Conservation (phyloP, 2,329 filamentous ascomycete genomes). For the Biscogniauxia mediterranea region DNA sequence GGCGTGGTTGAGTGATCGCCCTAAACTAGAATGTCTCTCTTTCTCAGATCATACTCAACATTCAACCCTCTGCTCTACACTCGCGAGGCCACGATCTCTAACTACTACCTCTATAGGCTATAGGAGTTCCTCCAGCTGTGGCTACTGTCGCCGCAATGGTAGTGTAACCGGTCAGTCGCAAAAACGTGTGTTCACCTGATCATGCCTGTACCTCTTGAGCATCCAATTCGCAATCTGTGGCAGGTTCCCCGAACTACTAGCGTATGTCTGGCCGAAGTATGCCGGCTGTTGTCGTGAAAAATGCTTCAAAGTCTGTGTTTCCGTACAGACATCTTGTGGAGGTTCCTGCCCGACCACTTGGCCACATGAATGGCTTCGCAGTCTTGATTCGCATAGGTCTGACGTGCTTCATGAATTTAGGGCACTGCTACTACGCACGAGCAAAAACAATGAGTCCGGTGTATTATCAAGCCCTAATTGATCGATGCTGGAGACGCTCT, state of each 20-base stretch:
- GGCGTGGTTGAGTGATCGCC: constrained; percentile 17
- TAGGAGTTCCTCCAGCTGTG: constrained; percentile 50
- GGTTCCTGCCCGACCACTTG: constrained; percentile 6
- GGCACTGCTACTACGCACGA: constrained; percentile 70
- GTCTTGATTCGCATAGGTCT: constrained; percentile 29
- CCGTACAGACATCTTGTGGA: constrained; percentile 14
- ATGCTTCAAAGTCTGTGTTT: background rate
- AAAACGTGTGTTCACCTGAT: constrained; percentile 42
- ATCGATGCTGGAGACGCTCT: constrained; percentile 76
- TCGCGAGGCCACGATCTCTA: constrained; percentile 9
- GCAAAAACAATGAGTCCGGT: constrained; percentile 59
- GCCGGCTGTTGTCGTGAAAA: background rate
- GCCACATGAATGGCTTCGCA: constrained; percentile 17
- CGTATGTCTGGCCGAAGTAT: background rate
- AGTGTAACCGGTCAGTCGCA: constrained; percentile 47
- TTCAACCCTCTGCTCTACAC: constrained; percentile 3
- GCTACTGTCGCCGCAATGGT: constrained; percentile 49
- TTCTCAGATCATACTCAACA: constrained; percentile 12
- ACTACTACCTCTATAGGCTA: constrained; percentile 41
- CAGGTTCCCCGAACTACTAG: background rate
- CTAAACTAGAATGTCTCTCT: constrained; percentile 12
- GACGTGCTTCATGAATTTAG: constrained; percentile 41
- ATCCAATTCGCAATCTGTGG: constrained; percentile 9
- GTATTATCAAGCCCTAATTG: constrained; percentile 70
- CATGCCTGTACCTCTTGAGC: constrained; percentile 7